Evolutionary conservation across 805 yeast genomes (phyloP).

Genomic region (Zygosaccharomyces siamensis): DNA sequence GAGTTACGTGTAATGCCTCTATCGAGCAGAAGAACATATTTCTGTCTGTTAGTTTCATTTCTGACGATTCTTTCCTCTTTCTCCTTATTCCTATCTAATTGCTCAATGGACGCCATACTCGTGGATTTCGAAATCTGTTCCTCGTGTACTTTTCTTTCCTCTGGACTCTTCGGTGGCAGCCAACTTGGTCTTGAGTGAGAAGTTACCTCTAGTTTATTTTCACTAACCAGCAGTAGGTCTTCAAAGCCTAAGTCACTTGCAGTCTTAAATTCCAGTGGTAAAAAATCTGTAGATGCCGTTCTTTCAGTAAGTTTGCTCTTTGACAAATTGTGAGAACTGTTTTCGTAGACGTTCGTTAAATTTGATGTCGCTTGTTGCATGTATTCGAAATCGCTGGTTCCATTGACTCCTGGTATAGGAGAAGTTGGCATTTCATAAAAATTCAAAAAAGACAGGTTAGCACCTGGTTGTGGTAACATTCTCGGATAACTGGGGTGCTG

Average conservation of each 20-base stretch:
- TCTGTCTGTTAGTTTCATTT: constrained; percentile 28
- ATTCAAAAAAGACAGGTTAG: constrained; percentile 31
- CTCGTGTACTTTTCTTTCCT: constrained; percentile 53
- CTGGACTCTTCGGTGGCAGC: constrained; percentile 58
- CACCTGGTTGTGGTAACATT: constrained; percentile 6
- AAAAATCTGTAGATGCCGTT: constrained; percentile 31
- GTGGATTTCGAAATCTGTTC: constrained; percentile 44
- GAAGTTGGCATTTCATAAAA: constrained; percentile 40
- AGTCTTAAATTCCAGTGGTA: constrained; percentile 38
- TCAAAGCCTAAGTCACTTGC: constrained; percentile 46
- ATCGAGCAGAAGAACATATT: constrained; percentile 25
- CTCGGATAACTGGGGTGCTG: background rate
- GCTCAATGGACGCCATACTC: constrained; percentile 34
- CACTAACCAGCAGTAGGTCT: constrained; percentile 55
- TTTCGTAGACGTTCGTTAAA: constrained; percentile 40
- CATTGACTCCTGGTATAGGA: constrained; percentile 44
- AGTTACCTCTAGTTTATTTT: constrained; percentile 50
- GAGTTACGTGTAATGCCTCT: constrained; percentile 34
- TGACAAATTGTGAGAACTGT: constrained; percentile 35
- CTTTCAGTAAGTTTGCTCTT: constrained; percentile 38
- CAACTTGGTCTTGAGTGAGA: constrained; percentile 66
- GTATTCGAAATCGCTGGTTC: constrained; percentile 30
- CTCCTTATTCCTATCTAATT: constrained; percentile 28
- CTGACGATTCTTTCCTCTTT: constrained; percentile 24
- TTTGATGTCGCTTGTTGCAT: constrained; percentile 37